phyloP scores from a whole-genome alignment of 495 filamentous ascomycete species.

The Lasiosphaeris hirsuta region DNA sequence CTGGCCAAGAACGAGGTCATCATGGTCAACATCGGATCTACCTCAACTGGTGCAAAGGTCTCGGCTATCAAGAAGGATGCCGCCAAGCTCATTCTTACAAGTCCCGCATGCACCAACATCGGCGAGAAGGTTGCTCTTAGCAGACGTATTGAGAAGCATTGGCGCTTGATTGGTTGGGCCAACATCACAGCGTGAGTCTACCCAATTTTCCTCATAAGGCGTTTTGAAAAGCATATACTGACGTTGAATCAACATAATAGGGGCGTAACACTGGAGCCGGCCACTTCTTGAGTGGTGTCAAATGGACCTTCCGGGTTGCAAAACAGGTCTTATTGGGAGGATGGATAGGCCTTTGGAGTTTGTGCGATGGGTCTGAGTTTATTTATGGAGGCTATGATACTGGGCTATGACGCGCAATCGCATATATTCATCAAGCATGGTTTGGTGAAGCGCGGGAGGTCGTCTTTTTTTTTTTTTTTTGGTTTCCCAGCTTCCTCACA shows the following conservation, averaged over 20 bases:
- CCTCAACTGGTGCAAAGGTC: constrained; percentile 92
- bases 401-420: no score
- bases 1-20: constrained; percentile 95
- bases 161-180: constrained; percentile 97
- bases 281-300: neutral
- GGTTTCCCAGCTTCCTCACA: no score
- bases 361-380: no score
- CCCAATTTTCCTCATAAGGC: neutral
- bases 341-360: no score
- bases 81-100: constrained; percentile 75
- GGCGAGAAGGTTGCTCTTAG: constrained; percentile 97
- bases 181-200: constrained; percentile 65
- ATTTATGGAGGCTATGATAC: no score
- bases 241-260: constrained; percentile 19
- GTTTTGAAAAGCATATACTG: neutral
- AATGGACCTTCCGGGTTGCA: no score
- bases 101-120: constrained; percentile 86
- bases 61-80: constrained; percentile 95
- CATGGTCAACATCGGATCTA: constrained; percentile 99
- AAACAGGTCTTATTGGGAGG: no score
- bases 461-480: no score
- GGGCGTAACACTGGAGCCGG: constrained; percentile 4
- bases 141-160: constrained; percentile 97
- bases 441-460: no score
- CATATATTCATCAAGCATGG: no score